These are phyloP conservation scores for Scheffersomyces stambukii DNA, from an alignment of 1,139 yeast genomes.

Conservation along the genomic window DNA sequence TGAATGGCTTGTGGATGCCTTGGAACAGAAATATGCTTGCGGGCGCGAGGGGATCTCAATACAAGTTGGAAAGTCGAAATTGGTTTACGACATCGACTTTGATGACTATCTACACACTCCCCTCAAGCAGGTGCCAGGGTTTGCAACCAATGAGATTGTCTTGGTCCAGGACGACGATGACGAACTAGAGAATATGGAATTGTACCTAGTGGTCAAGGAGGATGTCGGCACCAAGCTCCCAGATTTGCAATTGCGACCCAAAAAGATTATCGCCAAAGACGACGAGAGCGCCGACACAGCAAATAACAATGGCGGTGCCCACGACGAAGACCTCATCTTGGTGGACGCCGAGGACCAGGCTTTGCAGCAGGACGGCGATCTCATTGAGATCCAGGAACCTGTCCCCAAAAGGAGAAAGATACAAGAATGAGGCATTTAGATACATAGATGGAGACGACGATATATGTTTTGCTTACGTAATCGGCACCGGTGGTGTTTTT, in stretches of 20 bases:
- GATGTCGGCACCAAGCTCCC: slow-evolving; percentile 17
- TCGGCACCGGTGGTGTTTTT: too few species aligned
- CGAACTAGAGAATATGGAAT: slow-evolving; percentile 62
- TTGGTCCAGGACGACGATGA: slow-evolving; percentile 79
- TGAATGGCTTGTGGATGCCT: slow-evolving; percentile 38
- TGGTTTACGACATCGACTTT: slow-evolving; percentile 83
- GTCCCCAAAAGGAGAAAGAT: slow-evolving; percentile 19
- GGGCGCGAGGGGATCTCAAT: slow-evolving; percentile 65
- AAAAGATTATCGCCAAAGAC: slow-evolving; percentile 7
- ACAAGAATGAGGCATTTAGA: background rate
- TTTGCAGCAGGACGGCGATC: slow-evolving; percentile 2
- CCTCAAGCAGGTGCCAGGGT: slow-evolving; percentile 48
- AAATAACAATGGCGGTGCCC: too few species aligned
- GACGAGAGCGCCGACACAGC: slow-evolving; percentile 4
- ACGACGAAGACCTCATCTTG: slow-evolving; percentile 11
- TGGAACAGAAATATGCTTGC: slow-evolving; percentile 50
- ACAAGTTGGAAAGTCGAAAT: slow-evolving; percentile 53
- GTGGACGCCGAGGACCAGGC: slow-evolving; percentile 6
- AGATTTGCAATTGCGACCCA: slow-evolving; percentile 19
- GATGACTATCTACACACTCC: slow-evolving; percentile 64
- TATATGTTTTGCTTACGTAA: too few species aligned
- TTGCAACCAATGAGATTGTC: slow-evolving; percentile 55
- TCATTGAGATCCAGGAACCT: slow-evolving; percentile 14
- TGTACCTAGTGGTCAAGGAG: slow-evolving; percentile 41
- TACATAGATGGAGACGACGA: too few species aligned